Evolutionary conservation across 495 filamentous ascomycete genomes (phyloP), one percentile per base, ranked within the genome.

Genomic region (Hypoxylon rickii): DNA sequence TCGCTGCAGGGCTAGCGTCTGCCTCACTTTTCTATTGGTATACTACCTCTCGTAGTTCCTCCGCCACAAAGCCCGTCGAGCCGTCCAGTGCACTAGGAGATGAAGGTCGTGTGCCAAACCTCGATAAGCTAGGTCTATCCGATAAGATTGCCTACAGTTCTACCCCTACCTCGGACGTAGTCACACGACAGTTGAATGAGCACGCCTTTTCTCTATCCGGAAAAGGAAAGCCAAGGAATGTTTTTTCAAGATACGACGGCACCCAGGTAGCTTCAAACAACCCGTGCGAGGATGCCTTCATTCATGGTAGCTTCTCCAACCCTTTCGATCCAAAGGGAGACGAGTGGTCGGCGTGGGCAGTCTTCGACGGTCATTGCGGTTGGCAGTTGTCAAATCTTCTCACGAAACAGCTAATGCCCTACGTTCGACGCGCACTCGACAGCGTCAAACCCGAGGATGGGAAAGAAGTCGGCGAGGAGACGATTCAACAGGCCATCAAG

Each of bases 331-430:
- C 67, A 2, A 54, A 65, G 4, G 64, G 42, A 13, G 60, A 68
- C 3, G 59, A 71, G 6, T 84, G 82, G 80, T 65, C 79, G 55
- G 69, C 73, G 11, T 68, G 65, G 65, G 65, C 52, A 6, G 65
- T 68, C 7, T 82, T 77, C 43, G 81, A 84, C 50, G 81, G 81
- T 1, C 80, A 83, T 57, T 63, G 67, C 10, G 79, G 78, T 8
- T 70, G 66, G 51, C 71, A 78, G 32, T 75, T 78, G 8, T 73
- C 79, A 6, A 60, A 70, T 2, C 34, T 76, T 3, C 61, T 83
- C 7, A 68, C 66, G 24, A 59, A 64, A 17, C 64, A 73, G 17
- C 66, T 82, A 0, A 51, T 80, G 20, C 72, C 72, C 0, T 75
- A 70, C 22, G 71, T 83, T 3, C 63, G 64, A 22, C 56, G 64